Base-by-base conservation (phyloP, 2,329 filamentous ascomycete genomes). In the Aspergillus costaricaensis region DNA sequence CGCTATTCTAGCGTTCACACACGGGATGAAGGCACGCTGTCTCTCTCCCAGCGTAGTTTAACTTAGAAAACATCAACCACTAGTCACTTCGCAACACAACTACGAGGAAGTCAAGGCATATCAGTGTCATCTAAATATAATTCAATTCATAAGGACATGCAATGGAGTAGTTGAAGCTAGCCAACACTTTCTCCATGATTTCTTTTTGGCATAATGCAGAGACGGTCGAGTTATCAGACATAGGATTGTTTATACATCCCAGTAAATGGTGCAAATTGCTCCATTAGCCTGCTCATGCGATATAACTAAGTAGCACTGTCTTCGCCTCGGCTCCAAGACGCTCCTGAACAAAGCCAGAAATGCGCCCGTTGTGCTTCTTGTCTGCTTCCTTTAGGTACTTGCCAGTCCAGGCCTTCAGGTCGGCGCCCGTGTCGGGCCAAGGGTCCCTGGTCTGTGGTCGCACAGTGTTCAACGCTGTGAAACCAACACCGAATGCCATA, bases 401-500 rank as follows among this genome's bases (percentile, higher is more conserved):
- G 58, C 90, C 83, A n/a, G 96, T 93, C 94, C 94, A 99, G 9
- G 73, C 76, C 74, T 89, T 90, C 56, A 92, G 81, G 61, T 92
- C 90, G 57, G 92, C 88, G 5, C 86, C 84, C 14, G 96, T 87
- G 62, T 97, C 90, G 0, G 93, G 90, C 81, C 92, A 98, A 19
- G 93, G 90, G 74, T 98, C 95, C 55, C 83, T 84, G 1, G 85
- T 79, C 4, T 86, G 81, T 61, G 88, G 88, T 74, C 89, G 91
- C 80, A 94, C 95, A 0, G 94, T 97, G 79, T 94, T 96, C 64
- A 99, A 85, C 32, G 91, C 89, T 0, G 95, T 98, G 78, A 96
- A 99, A 8, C 92, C 94, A 65, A 97, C 88, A 25, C 95, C 95
- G 72, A 99, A 99, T 27, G 91, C 89, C 67, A 97, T 88, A 74